Evolutionary conservation across 164 flowering plant genomes (phyloP).

Genomic region (Nelumbo lutea): DNA sequence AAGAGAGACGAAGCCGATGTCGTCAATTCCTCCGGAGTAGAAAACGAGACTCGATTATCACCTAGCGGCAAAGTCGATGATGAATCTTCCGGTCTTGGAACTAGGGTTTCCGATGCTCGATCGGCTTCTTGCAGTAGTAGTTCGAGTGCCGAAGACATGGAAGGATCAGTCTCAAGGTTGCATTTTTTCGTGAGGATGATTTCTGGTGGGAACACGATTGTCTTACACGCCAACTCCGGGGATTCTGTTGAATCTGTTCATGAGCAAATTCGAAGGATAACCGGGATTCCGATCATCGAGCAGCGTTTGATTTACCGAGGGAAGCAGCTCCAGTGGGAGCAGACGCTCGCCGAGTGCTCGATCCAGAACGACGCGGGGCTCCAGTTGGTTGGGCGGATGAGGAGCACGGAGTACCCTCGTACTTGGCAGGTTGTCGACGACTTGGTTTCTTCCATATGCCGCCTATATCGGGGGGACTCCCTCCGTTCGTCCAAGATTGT

Average conservation of each 20-base stretch:
- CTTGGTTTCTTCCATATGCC: slow-evolving; percentile 30
- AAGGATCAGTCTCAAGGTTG: slow-evolving; percentile 13
- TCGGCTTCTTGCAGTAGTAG: slow-evolving; percentile 8
- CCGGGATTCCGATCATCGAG: slow-evolving; percentile 62
- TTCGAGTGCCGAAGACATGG: slow-evolving; percentile 3
- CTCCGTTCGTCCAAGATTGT: slow-evolving; percentile 9
- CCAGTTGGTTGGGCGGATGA: slow-evolving; percentile 70
- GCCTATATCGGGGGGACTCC: slow-evolving; percentile 28
- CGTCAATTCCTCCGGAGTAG: slow-evolving; percentile 11
- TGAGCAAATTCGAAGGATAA: slow-evolving; percentile 39
- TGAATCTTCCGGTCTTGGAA: background rate
- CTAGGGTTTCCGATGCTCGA: slow-evolving; percentile 23
- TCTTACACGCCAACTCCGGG: slow-evolving; percentile 43
- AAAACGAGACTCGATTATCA: background rate
- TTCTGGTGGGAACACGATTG: slow-evolving; percentile 44
- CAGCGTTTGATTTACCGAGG: slow-evolving; percentile 72
- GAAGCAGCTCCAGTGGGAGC: slow-evolving; percentile 61
- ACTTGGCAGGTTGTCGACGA: slow-evolving; percentile 60
- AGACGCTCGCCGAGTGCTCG: slow-evolving; percentile 42
- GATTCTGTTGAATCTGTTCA: slow-evolving; percentile 63
- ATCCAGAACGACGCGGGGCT: slow-evolving; percentile 62
- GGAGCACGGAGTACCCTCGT: slow-evolving; percentile 60
- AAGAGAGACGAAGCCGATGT: slow-evolving; percentile 24
- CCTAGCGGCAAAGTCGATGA: background rate
- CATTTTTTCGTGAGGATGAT: slow-evolving; percentile 73